Evolutionary conservation across 352 stramenopile species (phyloP).

Genomic region (Pythium periplocum): DNA sequence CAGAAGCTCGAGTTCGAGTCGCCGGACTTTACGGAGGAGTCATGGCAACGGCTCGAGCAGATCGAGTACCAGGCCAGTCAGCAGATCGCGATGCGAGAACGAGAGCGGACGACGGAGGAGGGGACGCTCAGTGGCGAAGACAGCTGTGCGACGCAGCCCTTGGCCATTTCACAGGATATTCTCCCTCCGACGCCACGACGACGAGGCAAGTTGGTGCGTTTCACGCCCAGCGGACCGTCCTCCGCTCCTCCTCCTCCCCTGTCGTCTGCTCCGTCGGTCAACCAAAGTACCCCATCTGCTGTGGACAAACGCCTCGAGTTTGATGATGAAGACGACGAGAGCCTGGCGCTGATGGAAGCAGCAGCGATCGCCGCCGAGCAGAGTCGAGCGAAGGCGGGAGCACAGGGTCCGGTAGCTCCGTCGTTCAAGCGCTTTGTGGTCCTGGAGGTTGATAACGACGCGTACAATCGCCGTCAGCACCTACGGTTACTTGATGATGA

Average conservation of each 20-base stretch:
- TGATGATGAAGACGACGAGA: slow-evolving; percentile 1
- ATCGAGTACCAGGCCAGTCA: slow-evolving; percentile 56
- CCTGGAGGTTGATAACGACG: slow-evolving; percentile 55
- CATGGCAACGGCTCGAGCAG: slow-evolving; percentile 70
- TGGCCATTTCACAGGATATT: slow-evolving; percentile 5
- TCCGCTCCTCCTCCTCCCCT: background rate
- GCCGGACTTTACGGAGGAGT: slow-evolving; percentile 67
- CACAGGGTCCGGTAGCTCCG: too few relatives aligned
- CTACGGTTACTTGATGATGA: slow-evolving; percentile 58
- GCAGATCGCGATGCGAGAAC: slow-evolving; percentile 16
- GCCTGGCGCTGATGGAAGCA: background rate
- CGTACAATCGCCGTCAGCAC: slow-evolving; percentile 39
- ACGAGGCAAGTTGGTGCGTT: background rate
- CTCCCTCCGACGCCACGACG: background rate
- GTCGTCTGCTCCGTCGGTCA: too few relatives aligned
- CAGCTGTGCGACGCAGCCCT: slow-evolving; percentile 1
- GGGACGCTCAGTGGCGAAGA: background rate
- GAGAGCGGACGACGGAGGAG: slow-evolving; percentile 4
- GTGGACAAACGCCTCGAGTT: slow-evolving; percentile 13
- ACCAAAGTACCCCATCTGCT: background rate
- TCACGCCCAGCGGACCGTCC: background rate
- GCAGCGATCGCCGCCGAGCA: background rate
- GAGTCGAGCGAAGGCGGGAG: too few relatives aligned
- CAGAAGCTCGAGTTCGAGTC: slow-evolving; percentile 44
- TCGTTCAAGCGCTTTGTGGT: slow-evolving; percentile 58